Conservation (phyloP, 176 grass and related monocot species). For the barley (Hordeum vulgare) region DNA sequence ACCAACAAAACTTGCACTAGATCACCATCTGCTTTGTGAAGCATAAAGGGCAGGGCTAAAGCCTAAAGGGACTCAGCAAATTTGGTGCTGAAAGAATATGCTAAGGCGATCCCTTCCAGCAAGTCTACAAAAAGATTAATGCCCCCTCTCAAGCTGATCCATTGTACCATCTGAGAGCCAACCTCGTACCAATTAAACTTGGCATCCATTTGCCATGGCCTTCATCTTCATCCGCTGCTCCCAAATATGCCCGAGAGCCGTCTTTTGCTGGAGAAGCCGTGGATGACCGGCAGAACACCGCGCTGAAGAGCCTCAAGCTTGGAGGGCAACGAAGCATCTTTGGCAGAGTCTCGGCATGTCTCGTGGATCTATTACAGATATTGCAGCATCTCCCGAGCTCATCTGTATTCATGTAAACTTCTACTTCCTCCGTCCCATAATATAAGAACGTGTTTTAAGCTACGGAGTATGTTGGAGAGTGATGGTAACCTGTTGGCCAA, state of each 20-base stretch:
- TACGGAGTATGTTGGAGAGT: background rate
- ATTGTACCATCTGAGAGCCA: background rate
- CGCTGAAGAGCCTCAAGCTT: constrained; percentile 14
- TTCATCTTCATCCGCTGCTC: background rate
- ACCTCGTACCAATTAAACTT: background rate
- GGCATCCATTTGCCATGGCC: constrained; percentile 1
- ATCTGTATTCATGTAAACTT: background rate
- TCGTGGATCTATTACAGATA: background rate
- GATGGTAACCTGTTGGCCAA: background rate
- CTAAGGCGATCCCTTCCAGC: constrained; percentile 30
- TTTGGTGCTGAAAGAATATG: constrained; percentile 44
- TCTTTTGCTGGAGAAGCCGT: background rate
- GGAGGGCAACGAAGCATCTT: constrained; percentile 40
- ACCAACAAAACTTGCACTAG: constrained; percentile 21
- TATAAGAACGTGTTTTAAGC: no score
- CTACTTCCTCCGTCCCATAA: no score
- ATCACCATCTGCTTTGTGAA: constrained; percentile 24
- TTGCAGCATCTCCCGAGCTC: background rate
- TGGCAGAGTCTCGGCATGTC: constrained; percentile 28
- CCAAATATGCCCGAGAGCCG: background rate
- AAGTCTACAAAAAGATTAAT: constrained; percentile 39
- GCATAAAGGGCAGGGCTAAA: constrained; percentile 23
- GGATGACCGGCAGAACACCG: background rate
- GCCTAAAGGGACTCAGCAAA: constrained; percentile 5
- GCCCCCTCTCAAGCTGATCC: background rate